Evolutionary conservation across 225 moss, liverwort and hornwort species (phyloP).

Genomic region (Rhytidiadelphus loreus): DNA sequence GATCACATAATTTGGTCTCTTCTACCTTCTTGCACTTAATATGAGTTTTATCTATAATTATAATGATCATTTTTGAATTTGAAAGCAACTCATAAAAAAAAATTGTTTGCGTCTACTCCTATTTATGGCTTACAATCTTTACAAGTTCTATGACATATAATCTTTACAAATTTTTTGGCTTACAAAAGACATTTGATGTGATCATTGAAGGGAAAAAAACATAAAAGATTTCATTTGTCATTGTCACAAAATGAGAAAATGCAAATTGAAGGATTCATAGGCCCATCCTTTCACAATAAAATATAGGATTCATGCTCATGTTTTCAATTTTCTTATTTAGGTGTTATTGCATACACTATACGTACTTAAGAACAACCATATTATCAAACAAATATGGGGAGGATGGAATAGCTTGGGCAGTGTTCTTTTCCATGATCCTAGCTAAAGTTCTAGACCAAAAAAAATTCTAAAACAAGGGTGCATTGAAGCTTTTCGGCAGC

Average conservation of each 20-base stretch:
- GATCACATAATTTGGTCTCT: background rate
- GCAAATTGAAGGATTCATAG: fast-evolving
- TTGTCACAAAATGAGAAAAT: background rate
- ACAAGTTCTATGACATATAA: too few relatives aligned
- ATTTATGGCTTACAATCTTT: too few relatives aligned
- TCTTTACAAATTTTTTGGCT: fast-evolving
- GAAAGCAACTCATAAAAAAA: too few relatives aligned
- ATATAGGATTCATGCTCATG: background rate
- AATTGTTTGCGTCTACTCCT: background rate
- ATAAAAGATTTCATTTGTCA: background rate
- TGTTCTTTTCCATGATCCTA: background rate
- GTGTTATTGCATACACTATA: background rate
- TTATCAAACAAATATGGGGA: fast-evolving
- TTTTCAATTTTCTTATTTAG: background rate
- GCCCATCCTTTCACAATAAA: background rate
- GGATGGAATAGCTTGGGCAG: fast-evolving
- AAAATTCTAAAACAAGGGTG: fast-evolving
- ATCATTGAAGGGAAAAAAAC: background rate
- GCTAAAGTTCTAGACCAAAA: too few relatives aligned
- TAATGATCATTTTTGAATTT: background rate
- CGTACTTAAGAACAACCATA: background rate
- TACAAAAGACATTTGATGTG: fast-evolving
- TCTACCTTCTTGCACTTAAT: background rate
- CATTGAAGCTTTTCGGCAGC: background rate
- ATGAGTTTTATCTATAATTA: background rate